Evolutionary conservation across 2,329 filamentous ascomycete genomes (phyloP).

Genomic region (Xylariaceae sp.): DNA sequence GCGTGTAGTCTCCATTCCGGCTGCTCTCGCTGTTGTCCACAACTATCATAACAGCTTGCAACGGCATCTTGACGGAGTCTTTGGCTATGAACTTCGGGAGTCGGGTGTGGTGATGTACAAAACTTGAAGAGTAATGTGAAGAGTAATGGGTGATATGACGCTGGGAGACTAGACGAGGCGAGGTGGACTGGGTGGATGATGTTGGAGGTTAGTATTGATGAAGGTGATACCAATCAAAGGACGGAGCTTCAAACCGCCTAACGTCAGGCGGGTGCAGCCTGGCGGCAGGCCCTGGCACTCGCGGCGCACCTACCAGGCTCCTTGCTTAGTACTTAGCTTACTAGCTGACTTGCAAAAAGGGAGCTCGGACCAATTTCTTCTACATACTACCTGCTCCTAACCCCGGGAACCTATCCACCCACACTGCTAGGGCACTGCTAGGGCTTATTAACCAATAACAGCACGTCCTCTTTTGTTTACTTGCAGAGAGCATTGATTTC

Average conservation of each 20-base stretch:
- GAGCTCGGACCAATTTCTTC: slow-evolving; percentile 19
- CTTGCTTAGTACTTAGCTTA: neutral
- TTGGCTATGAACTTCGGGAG: slow-evolving; percentile 13
- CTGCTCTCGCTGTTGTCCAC: slow-evolving; percentile 99
- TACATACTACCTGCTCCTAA: neutral
- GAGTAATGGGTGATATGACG: slow-evolving; percentile 1
- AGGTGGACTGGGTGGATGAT: slow-evolving; percentile 1
- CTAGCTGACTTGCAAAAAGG: slow-evolving; percentile 1
- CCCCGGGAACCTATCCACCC: too few species aligned
- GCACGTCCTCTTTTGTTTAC: slow-evolving; percentile 23
- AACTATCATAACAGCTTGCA: slow-evolving; percentile 99
- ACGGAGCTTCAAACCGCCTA: slow-evolving; percentile 24
- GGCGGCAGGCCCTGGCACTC: neutral
- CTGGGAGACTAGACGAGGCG: neutral
- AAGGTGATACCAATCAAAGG: neutral
- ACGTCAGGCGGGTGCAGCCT: slow-evolving; percentile 38
- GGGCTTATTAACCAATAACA: neutral
- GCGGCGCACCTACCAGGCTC: neutral
- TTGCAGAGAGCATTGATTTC: slow-evolving; percentile 21
- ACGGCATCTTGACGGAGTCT: slow-evolving; percentile 74
- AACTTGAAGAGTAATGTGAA: slow-evolving; percentile 2
- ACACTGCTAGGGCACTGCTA: too few species aligned
- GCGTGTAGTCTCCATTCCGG: slow-evolving; percentile 90
- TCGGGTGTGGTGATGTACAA: neutral
- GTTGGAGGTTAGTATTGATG: slow-evolving; percentile 6